A percentile compares a stretch with the other conserved stretches of the same genome.
These are phyloP conservation scores for Pyrenophora graminea DNA, from an alignment of 2,329 filamentous ascomycete genomes.

Conservation along the genomic window DNA sequence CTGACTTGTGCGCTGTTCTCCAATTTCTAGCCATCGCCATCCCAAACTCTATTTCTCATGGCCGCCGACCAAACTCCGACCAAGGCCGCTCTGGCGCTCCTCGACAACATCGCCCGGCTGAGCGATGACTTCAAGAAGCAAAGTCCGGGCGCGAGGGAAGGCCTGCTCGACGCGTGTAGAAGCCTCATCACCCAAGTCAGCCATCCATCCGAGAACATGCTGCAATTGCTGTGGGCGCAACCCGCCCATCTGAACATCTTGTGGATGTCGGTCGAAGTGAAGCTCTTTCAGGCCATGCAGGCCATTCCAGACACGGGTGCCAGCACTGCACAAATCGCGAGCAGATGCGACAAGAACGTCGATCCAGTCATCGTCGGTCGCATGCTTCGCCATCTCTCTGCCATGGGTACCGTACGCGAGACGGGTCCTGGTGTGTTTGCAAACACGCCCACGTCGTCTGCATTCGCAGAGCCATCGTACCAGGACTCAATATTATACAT, in stretches of 20 bases:
- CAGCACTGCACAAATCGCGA: conserved; percentile 18
- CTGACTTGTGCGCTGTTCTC: background rate
- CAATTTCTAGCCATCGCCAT: background rate
- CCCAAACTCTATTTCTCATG: conserved; percentile 1
- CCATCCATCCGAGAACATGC: conserved; percentile 29
- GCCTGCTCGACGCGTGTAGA: conserved; percentile 23
- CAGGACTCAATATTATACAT: conserved; percentile 30
- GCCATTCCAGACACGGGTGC: conserved; percentile 14
- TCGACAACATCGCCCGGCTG: conserved; percentile 24
- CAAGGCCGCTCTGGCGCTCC: conserved; percentile 21
- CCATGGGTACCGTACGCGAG: conserved; percentile 28
- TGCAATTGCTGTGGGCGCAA: conserved; percentile 30
- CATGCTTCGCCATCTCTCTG: conserved; percentile 36
- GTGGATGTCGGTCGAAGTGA: conserved; percentile 27
- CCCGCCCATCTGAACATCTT: conserved; percentile 25
- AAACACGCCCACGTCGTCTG: conserved; percentile 19
- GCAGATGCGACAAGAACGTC: conserved; percentile 15
- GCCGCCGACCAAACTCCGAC: background rate
- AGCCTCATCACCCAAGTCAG: conserved; percentile 31
- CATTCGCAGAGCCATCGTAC: conserved; percentile 24
- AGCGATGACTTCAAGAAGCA: conserved; percentile 24
- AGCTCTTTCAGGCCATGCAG: conserved; percentile 29
- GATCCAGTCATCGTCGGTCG: conserved; percentile 29
- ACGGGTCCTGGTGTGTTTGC: conserved; percentile 24
- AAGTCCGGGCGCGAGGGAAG: conserved; percentile 22